Conservation (phyloP, 2,329 filamentous ascomycete genomes). For the Beauveria sp. region DNA sequence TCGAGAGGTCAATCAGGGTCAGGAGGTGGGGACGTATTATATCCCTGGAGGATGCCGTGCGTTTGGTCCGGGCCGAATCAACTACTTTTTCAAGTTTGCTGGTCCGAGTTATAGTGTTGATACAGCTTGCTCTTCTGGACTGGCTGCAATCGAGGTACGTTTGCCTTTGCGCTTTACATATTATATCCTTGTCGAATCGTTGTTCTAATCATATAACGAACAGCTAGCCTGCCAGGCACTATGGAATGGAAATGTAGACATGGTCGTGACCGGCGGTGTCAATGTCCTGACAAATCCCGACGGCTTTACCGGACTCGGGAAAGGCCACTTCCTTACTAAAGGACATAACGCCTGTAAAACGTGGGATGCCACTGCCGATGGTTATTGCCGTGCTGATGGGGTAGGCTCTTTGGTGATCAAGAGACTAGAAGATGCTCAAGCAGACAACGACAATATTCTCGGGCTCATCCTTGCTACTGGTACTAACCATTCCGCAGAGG, state of each 20-base stretch:
- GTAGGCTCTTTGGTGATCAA: slow-evolving; percentile 71
- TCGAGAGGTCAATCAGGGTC: slow-evolving; percentile 66
- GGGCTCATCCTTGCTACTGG: slow-evolving; percentile 68
- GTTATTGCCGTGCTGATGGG: slow-evolving; percentile 73
- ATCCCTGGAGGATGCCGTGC: slow-evolving; percentile 42
- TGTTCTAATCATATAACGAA: not conserved
- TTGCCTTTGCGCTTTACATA: slow-evolving; percentile 4
- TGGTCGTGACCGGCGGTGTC: slow-evolving; percentile 67
- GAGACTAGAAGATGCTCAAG: slow-evolving; percentile 67
- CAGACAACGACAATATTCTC: slow-evolving; percentile 70
- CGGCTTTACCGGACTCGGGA: slow-evolving; percentile 66
- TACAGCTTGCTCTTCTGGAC: too few species aligned
- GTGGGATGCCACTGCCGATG: slow-evolving; percentile 72
- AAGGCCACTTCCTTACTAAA: slow-evolving; percentile 67
- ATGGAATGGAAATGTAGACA: slow-evolving; percentile 54
- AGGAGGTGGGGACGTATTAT: slow-evolving; percentile 53
- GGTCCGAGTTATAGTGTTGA: too few species aligned
- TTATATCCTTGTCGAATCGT: not conserved
- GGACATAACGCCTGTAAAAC: slow-evolving; percentile 42
- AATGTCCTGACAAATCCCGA: slow-evolving; percentile 71
- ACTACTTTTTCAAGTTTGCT: slow-evolving; percentile 48
- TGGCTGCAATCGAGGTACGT: slow-evolving; percentile 29
- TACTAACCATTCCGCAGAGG: slow-evolving; percentile 76
- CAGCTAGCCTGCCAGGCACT: slow-evolving; percentile 45
- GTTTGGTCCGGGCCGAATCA: slow-evolving; percentile 55